Evolutionary conservation across 495 filamentous ascomycete genomes (phyloP), one percentile per base, ranked within the genome.

Genomic region (Penicillium diatomitis): DNA sequence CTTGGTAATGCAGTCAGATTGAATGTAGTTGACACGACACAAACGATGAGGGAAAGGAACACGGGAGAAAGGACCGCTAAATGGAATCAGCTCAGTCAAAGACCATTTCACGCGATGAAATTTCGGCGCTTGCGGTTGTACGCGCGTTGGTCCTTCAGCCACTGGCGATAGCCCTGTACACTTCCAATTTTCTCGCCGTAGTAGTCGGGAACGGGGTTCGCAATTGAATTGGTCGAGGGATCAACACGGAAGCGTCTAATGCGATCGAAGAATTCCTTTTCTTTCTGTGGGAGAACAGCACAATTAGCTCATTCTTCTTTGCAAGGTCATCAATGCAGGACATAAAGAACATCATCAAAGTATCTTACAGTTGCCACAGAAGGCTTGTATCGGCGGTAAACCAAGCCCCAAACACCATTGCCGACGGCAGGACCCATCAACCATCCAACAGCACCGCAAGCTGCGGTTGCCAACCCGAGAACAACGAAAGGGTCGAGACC

Each of bases 111-210:
- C 8, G 54, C 41, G 49, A 80, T 73, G 54, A 79, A 87, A 53
- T 70, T 82, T 43, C 79, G 77, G 59, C 86, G 83, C 78, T 96
- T 96, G 70, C 84, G 81, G 71, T 95, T 95, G 67, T 92, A 98
- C n/a, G 90, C 89, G 41, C 90, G 69, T 75, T 97, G 94, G 64
- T 98, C 92, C 74, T 91, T 96, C 62, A 98, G 69, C 92, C 92
- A 98, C 64, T 86, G 83, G 55, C 94, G 70, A 60, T 96, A 98
- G 43, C 86, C 90, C 49, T 80, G 78, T 35, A 98, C 87, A 54
- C 88, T 94, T 10, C 84, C 86, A 63, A 98, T 95, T 78, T 95
- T 96, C 75, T 98, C 92, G 44, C 92, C 75, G 45, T 79, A 79
- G 61, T 84, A 85, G 54, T 85, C 81, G 4, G 81, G 81, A 10